Evolutionary conservation across 1,284 basidiomycete genomes (phyloP).

Genomic region (Phlebopus sp.): DNA sequence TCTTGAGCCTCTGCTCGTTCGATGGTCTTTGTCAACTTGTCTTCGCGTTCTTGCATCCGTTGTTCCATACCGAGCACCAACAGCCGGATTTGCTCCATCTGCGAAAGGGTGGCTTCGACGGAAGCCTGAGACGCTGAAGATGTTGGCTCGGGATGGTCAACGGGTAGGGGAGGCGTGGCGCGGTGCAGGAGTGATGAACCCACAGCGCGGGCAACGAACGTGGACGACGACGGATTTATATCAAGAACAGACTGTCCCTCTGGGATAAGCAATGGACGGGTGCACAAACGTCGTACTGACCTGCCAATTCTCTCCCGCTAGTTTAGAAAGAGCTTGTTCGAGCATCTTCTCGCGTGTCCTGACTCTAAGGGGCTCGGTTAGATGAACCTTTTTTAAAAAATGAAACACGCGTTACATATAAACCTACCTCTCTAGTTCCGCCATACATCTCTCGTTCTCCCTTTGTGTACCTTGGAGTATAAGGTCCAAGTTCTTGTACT

Average conservation of each 20-base stretch:
- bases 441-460: constrained; percentile 77
- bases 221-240: constrained; percentile 39
- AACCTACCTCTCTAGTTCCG: constrained; percentile 63
- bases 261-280: neutral
- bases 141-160: constrained; percentile 15
- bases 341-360: constrained; percentile 67
- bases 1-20: constrained; percentile 61
- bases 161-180: constrained; percentile 11
- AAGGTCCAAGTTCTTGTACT: constrained; percentile 68
- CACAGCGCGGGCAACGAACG: constrained; percentile 27
- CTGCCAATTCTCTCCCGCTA: constrained; percentile 77
- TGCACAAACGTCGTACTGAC: constrained; percentile 29
- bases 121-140: constrained; percentile 19
- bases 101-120: constrained; percentile 40
- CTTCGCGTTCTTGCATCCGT: constrained; percentile 61
- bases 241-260: constrained; percentile 46
- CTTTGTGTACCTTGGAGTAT: constrained; percentile 71
- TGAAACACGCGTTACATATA: neutral
- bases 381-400: neutral
- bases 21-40: constrained; percentile 57
- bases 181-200: constrained; percentile 24
- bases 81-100: constrained; percentile 67
- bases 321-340: constrained; percentile 62
- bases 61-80: constrained; percentile 77
- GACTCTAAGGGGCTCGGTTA: constrained; percentile 33